phyloP scores from a whole-genome alignment of 2,329 filamentous ascomycete genomes.

The Xylariales sp. region DNA sequence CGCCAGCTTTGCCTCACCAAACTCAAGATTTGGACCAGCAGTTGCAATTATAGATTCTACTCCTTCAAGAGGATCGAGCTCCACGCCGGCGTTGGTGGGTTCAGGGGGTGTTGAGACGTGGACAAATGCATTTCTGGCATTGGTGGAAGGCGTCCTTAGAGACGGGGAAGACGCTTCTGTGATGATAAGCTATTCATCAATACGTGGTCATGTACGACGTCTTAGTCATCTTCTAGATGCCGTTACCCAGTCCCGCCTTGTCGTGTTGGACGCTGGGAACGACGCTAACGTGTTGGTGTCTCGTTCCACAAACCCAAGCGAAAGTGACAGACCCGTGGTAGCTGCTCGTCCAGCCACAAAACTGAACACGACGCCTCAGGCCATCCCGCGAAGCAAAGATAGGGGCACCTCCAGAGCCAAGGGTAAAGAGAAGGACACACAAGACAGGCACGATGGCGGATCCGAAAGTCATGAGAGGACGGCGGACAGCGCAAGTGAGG shows the following conservation, averaged over 20 bases:
- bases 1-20: slow-evolving; percentile 39
- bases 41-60: slow-evolving; percentile 28
- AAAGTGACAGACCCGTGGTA: background rate
- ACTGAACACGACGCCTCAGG: background rate
- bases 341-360: background rate
- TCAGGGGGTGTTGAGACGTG: slow-evolving; percentile 37
- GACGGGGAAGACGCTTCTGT: slow-evolving; percentile 59
- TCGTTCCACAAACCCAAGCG: slow-evolving; percentile 8
- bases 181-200: slow-evolving; percentile 50
- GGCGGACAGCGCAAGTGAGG: background rate
- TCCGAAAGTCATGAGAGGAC: background rate
- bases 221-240: slow-evolving; percentile 46
- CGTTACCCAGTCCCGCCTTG: slow-evolving; percentile 46
- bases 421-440: background rate
- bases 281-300: slow-evolving; percentile 46
- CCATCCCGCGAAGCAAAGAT: too few relatives aligned
- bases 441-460: background rate
- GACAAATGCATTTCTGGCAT: slow-evolving; percentile 50
- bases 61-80: slow-evolving; percentile 1
- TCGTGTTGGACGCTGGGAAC: slow-evolving; percentile 48
- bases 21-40: slow-evolving; percentile 43
- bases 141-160: slow-evolving; percentile 52
- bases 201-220: slow-evolving; percentile 48
- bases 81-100: slow-evolving; percentile 6
- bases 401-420: too few relatives aligned